Evolutionary conservation across 2,329 filamentous ascomycete species (phyloP), one percentile per base, ranked within the genome.

Genomic region (Mollisiaceae sp.): DNA sequence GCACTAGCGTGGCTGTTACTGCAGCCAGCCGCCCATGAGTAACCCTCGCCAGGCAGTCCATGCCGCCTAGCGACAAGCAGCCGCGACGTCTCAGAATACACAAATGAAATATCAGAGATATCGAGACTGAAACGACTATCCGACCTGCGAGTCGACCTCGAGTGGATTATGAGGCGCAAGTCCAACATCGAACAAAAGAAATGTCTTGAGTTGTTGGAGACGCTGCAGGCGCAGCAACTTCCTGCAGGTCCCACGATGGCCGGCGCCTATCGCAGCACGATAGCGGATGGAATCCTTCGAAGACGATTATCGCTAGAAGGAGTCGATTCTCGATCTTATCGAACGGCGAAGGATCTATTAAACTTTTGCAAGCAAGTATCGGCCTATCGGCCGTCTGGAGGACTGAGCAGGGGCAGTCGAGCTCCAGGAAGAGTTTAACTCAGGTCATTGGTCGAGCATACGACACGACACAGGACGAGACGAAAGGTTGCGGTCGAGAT

Each of bases 161-260:
- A 20, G 20, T 47, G n/a, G 8, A 22, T 22, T n/a, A 8, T 27
- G 47, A 32, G 47, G 47, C 47, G 47, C 43, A 45, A 18, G 15
- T 47, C 8, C 43, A 52, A 14, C 8, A 9, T 41, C 12, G 38
- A 12, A 27, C 8, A 32, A 27, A 52, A 52, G 47, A n/a, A n/a
- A 52, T 20, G 8, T 5, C 47, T 20, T 24, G 15, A 20, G 38
- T 12, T 41, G 43, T 20, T 24, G 15, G 20, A 52, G 24, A 52
- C 47, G 47, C 24, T 50, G 8, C 47, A 52, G 47, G 43, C 43
- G 43, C 2, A 45, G 43, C 43, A 52, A 32, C 20, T 24, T 52
- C 47, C 47, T 52, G 47, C 47, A 52, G 47, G 47, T 18, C 47
- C 24, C 20, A 52, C 47, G 22, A 9, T 27, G 43, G 43, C 43